Evolutionary conservation across 1,284 basidiomycete species (phyloP), one percentile per base, ranked within the genome.

Genomic region (Fomitiporia mediterranea): DNA sequence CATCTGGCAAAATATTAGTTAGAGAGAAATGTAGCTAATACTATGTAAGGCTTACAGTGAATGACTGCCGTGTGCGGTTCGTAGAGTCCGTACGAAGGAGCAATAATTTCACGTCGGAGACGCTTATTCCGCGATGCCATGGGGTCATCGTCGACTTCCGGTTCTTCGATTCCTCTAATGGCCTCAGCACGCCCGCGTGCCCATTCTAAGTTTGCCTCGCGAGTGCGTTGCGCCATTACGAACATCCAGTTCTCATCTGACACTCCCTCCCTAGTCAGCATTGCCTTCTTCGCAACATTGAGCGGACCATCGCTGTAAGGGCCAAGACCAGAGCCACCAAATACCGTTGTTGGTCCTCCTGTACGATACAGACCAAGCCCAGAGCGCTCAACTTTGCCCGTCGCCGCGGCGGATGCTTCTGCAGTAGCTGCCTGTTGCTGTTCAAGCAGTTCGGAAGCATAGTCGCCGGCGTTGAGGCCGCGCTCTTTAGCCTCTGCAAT

Each of bases 211-310:
- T 85, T 86, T 51, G 82, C 75, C 37, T 87, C 82, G 3, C 72
- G 64, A 0, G 83, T 81, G 30, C 85, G 78, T 64, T 75, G 75
- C 1, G 92, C 88, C 55, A 85, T 85, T 66, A 87, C 78, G 62
- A 72, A 75, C 86, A 96, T 94, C 93, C 93, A 97, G 65, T 94
- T 94, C 64, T 94, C 87, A 65, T 85, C 84, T 28, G 80, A 84
- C 9, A 94, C 79, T 0, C 89, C 89, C 55, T 90, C 85, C 9
- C 84, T 76, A 44, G 80, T 81, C 56, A 88, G 66, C 61, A 85
- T 64, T 39, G 83, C 83, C 71, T 90, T 91, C 64, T 83, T 76
- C 50, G 88, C 86, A 4, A 87, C 88, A 59, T 89, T 91, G 55
- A 87, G 72, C 0, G 88, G 88, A 0, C 86, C 88, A 63, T 92